Conservation (phyloP, 768 basidiomycete genomes). For the Suillus fuscotomentosus region DNA sequence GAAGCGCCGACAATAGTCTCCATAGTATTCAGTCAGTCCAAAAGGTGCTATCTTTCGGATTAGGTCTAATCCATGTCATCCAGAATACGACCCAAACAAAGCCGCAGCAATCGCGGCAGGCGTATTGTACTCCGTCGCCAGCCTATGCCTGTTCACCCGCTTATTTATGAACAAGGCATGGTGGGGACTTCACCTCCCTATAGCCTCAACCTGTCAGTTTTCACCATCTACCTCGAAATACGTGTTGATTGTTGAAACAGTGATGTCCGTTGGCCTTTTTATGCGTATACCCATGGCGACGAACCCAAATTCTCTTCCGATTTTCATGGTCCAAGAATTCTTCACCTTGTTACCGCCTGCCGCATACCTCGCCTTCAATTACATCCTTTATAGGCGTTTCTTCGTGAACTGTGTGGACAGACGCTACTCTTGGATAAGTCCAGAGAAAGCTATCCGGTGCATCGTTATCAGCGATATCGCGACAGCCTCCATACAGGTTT, state of each 20-base stretch:
- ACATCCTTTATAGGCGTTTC: slow-evolving; percentile 31
- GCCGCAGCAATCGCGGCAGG: slow-evolving; percentile 20
- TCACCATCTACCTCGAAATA: too few relatives aligned
- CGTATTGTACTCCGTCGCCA: slow-evolving; percentile 18
- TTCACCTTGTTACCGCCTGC: slow-evolving; percentile 27
- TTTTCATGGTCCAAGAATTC: slow-evolving; percentile 18
- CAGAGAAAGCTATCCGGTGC: slow-evolving; percentile 20
- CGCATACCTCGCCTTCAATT: slow-evolving; percentile 32
- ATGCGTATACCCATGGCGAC: slow-evolving; percentile 18
- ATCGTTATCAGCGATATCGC: slow-evolving; percentile 28
- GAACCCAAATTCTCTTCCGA: slow-evolving; percentile 19
- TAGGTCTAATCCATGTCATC: not conserved
- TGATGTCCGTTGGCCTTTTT: slow-evolving; percentile 19
- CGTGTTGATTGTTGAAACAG: slow-evolving; percentile 2
- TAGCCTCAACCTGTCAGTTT: slow-evolving; percentile 22
- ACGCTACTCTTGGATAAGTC: slow-evolving; percentile 22
- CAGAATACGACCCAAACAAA: slow-evolving; percentile 26
- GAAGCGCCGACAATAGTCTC: not conserved
- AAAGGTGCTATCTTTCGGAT: too few relatives aligned
- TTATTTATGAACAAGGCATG: slow-evolving; percentile 21
- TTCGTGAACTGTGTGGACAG: slow-evolving; percentile 16
- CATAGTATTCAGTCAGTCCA: not conserved
- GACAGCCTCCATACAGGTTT: slow-evolving; percentile 29
- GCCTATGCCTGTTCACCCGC: slow-evolving; percentile 15
- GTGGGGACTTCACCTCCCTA: slow-evolving; percentile 33